Evolutionary conservation across 2,329 filamentous ascomycete genomes (phyloP).

Genomic region (Epichloe brachyelytri): DNA sequence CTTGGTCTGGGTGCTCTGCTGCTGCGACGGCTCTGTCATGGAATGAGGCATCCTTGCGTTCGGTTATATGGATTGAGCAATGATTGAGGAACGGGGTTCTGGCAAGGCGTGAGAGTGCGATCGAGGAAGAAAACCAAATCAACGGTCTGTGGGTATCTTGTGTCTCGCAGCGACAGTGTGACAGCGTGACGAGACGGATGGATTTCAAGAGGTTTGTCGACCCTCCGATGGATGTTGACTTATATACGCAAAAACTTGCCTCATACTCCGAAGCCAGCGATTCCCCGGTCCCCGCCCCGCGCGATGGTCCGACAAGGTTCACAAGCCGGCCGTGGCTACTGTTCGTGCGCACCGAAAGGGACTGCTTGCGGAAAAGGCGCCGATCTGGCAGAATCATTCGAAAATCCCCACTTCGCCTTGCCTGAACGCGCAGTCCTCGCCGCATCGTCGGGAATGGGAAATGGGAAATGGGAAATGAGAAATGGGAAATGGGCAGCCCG

Average conservation of each 20-base stretch:
- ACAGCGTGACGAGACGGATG: no score
- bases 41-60: neutral
- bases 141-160: no score
- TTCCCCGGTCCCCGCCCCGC: neutral
- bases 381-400: neutral
- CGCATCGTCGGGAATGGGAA: neutral
- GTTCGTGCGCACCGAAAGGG: neutral
- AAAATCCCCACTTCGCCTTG: neutral
- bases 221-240: no score
- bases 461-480: no score
- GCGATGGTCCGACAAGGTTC: neutral
- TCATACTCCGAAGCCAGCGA: neutral
- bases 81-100: no score
- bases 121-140: no score
- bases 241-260: no score
- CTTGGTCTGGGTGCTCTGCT: neutral
- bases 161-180: no score
- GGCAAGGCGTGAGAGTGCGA: no score
- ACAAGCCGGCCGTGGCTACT: neutral
- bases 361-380: neutral
- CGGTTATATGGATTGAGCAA: no score
- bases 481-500: no score
- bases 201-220: no score
- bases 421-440: neutral
- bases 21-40: neutral